Base-by-base conservation (phyloP, 176 grass and related monocot species). In the maize (Zea mays) region DNA sequence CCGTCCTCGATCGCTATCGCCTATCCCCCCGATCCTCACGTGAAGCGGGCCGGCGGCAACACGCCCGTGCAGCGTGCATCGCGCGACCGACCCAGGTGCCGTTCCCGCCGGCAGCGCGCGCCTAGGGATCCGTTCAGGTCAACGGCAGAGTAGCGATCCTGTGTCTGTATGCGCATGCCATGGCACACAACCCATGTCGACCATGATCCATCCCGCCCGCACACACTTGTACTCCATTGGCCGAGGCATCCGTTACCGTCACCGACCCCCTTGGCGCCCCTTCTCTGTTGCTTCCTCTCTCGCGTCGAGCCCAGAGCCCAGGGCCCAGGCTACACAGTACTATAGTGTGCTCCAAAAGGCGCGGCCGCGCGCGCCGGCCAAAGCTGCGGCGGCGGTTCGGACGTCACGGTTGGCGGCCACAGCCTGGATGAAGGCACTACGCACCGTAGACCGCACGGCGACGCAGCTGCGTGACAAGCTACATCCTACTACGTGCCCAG, bases 61-160 rank as follows among this genome's bases (percentile, higher is more conserved):
- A 68, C 75, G 70, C 38, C 83, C 83, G 67, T 46, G 75, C 68
- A 40, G n/a, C n/a, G n/a, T n/a, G n/a, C n/a, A n/a, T 48, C 60
- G 69, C 61, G 76, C 76, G 49, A 45, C 58, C 67, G 54, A 38
- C 66, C 41, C 41, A 7, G 42, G 42, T 4, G 42, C 42, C 42
- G 42, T 13, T 13, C 35, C 62, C 62, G 62, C 62, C 62, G 62
- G 62, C 62, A 64, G 1, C 35, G 82, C 67, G 37, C 59, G n/a
- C n/a, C 75, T 46, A 9, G 68, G 83, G 68, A 85, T 79, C 60
- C 20, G 48, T 7, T 21, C 76, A 10, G n/a, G 83, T 85, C 83
- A 79, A 73, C 57, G 83, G 67, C 58, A 66, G 10, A 58, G 1
- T 84, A 44, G 19, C 56, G 16, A 78, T 12, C 59, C 57, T 85